Base-by-base conservation (phyloP, 176 grass and related monocot species). In the Cenchrus americanus region DNA sequence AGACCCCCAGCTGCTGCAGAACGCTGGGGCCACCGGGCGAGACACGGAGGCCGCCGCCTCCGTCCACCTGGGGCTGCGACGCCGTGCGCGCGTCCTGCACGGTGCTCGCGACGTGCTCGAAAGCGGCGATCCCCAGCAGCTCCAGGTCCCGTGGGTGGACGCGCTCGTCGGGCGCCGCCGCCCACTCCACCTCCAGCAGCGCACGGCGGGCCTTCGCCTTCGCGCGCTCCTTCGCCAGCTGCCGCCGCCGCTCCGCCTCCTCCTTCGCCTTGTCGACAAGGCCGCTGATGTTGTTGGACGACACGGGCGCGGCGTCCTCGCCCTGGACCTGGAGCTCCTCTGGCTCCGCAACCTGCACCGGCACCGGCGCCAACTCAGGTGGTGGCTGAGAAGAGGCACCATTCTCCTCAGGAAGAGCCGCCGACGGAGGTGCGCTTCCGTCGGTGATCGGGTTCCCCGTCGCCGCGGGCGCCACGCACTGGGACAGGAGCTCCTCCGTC, bases 71-170 rank as follows among this genome's bases (percentile, higher is more conserved):
- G 54, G 55, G 26, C 17, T 8, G 10, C 21, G 67, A 2, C 81
- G 69, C 17, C 81, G 58, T 10, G 42, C 57, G 43, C 8, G 4
- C 65, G n/a, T 32, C 32, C 66, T 5, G 17, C 10, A 61, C 65
- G 62, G 54, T 23, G 84, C 84, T 89, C 78, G 81, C 72, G 13
- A 82, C 34, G 83, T 89, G 48, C 88, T 89, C 55, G 40, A 89
- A 19, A n/a, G 43, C 8, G 15, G 57, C 0, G 76, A 89, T 23
- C 9, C 88, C 88, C 10, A 89, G 83, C 71, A 10, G 5, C 78
- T 57, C 43, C 88, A 89, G 76, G 48, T 86, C 72, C 72, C 4
- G 19, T 1, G 83, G 83, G 72, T 77, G 83, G 46, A 89, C 44
- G 46, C 54, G 65, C 37, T 86, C 24, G 57, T 68, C 44, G 9